A percentile compares a stretch with the other conserved stretches of the same genome.
Conservation (phyloP, 176 grass and related monocot genomes). For the Eragrostis curvula region DNA sequence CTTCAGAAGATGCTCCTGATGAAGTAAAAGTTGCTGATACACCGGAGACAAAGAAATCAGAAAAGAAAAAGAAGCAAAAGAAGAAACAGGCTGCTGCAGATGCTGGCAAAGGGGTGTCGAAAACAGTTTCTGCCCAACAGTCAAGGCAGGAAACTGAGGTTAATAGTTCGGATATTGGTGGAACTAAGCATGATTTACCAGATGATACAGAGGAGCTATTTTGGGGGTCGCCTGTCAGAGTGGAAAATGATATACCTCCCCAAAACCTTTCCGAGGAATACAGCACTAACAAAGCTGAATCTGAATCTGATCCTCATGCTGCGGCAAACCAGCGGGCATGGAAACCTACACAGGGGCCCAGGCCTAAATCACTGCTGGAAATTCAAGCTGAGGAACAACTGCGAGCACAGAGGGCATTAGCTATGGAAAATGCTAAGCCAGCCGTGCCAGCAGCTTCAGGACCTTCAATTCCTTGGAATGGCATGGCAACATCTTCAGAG, state of each 20-base stretch:
- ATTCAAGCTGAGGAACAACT: constrained; percentile 97
- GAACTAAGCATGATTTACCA: constrained; percentile 51
- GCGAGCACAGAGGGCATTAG: constrained; percentile 60
- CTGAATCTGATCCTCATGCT: constrained; percentile 51
- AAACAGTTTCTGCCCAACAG: constrained; percentile 44
- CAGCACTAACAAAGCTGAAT: constrained; percentile 57
- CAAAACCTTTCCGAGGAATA: constrained; percentile 53
- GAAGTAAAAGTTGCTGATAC: constrained; percentile 54
- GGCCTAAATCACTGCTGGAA: constrained; percentile 91
- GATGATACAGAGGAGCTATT: constrained; percentile 58
- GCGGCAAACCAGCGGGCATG: constrained; percentile 55
- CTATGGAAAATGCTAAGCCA: constrained; percentile 38
- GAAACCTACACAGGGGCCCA: constrained; percentile 79
- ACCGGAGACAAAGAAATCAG: constrained; percentile 75
- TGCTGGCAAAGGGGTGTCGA: constrained; percentile 60
- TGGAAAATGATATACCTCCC: constrained; percentile 30
- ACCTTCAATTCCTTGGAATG: constrained; percentile 70
- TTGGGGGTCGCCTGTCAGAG: constrained; percentile 43
- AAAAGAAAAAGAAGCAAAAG: constrained; percentile 99
- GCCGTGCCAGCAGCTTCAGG: constrained; percentile 26
- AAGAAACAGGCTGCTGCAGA: constrained; percentile 62
- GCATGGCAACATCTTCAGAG: constrained; percentile 50
- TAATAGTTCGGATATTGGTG: constrained; percentile 53
- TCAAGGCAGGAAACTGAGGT: constrained; percentile 53
- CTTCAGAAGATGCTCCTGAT: constrained; percentile 39